Conservation (phyloP, 2,329 filamentous ascomycete species). For the Thelonectria rubi region DNA sequence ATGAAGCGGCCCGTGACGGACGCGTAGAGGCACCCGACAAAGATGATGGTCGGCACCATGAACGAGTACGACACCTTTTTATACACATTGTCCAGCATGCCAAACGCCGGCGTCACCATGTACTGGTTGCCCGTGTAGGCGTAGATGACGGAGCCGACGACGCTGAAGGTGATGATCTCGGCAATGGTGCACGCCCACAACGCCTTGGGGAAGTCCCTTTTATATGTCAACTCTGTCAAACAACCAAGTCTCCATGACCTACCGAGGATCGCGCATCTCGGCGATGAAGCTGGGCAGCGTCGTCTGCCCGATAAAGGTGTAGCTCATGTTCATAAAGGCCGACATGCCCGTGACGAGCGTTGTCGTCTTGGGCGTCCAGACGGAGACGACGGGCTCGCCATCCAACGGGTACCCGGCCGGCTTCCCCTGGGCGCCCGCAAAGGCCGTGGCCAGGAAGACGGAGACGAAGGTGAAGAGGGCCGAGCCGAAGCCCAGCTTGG, state of each 20-base stretch:
- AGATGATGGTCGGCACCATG: slow-evolving; percentile 95
- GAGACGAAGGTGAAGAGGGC: slow-evolving; percentile 92
- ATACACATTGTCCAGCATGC: slow-evolving; percentile 79
- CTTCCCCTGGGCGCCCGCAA: slow-evolving; percentile 78
- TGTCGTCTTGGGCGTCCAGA: slow-evolving; percentile 74
- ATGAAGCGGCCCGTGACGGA: slow-evolving; percentile 90
- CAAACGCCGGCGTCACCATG: slow-evolving; percentile 87
- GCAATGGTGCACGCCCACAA: slow-evolving; percentile 90
- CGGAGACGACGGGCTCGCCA: slow-evolving; percentile 74
- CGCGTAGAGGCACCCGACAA: slow-evolving; percentile 91
- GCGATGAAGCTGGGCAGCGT: slow-evolving; percentile 94
- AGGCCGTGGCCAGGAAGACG: slow-evolving; percentile 83
- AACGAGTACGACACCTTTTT: slow-evolving; percentile 93
- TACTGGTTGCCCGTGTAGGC: slow-evolving; percentile 91
- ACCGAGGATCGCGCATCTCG: slow-evolving; percentile 79
- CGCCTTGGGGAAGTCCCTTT: slow-evolving; percentile 87
- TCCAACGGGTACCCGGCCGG: slow-evolving; percentile 69
- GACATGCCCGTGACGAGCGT: slow-evolving; percentile 85
- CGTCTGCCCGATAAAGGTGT: slow-evolving; percentile 96
- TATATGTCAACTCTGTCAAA: slow-evolving; percentile 39
- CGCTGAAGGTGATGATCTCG: slow-evolving; percentile 84
- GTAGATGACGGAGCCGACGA: slow-evolving; percentile 84
- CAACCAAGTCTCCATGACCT: neutral
- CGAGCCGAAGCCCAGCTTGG: slow-evolving; percentile 80
- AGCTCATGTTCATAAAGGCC: slow-evolving; percentile 94